A percentile compares a stretch with the other conserved stretches of the same genome.
These are phyloP conservation scores for Mortierella hygrophila DNA, from an alignment of 192 early-diverging fungal species.

Conservation along the genomic window DNA sequence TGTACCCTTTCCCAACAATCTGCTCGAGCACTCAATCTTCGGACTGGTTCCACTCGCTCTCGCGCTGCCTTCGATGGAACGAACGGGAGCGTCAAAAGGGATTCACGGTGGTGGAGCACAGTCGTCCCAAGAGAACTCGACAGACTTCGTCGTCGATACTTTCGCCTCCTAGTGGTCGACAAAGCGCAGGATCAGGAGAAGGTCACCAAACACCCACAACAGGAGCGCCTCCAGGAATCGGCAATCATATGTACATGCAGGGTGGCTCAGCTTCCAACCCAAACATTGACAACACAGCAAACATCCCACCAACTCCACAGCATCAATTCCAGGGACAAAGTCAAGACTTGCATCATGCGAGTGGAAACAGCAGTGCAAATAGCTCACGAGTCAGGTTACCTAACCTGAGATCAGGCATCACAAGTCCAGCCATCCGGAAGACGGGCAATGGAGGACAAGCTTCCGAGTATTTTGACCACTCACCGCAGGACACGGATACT, in stretches of 20 bases:
- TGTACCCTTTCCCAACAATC: conserved; percentile 91
- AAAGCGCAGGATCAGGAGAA: neutral
- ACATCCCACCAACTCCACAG: neutral
- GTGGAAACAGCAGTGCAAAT: conserved; percentile 24
- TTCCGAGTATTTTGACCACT: conserved; percentile 34
- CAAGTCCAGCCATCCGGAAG: conserved; percentile 16
- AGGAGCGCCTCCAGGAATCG: neutral
- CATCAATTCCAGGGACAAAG: neutral
- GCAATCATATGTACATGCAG: neutral
- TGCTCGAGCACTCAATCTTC: conserved; percentile 76
- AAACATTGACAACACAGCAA: neutral
- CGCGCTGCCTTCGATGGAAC: conserved; percentile 94
- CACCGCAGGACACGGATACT: conserved; percentile 47
- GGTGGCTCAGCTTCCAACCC: neutral
- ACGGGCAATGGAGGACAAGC: neutral
- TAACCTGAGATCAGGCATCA: neutral
- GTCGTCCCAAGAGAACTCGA: conserved; percentile 16
- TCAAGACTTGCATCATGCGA: conserved; percentile 9
- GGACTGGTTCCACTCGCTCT: conserved; percentile 94
- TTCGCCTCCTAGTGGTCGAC: conserved; percentile 3
- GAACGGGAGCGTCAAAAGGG: conserved; percentile 90
- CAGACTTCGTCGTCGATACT: conserved; percentile 24
- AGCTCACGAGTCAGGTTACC: conserved; percentile 13
- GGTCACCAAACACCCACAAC: neutral
- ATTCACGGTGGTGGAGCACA: conserved; percentile 68